phyloP scores from a whole-genome alignment of 495 filamentous ascomycete genomes.

The Penicillium ucsense region DNA sequence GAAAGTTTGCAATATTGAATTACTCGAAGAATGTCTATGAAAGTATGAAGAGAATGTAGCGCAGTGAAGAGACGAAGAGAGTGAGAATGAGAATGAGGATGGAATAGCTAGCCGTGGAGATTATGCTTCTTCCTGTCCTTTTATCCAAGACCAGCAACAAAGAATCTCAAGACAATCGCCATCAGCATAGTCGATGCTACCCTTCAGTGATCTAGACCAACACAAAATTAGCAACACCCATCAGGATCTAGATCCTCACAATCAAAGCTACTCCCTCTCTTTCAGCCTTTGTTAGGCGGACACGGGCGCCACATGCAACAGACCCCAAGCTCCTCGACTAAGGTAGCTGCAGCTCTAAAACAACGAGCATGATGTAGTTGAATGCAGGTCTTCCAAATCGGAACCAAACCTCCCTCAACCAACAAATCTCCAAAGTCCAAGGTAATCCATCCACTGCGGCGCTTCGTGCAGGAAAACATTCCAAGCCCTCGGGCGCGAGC shows the following conservation, averaged over 20 bases:
- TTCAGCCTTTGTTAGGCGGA: slow-evolving; percentile 1
- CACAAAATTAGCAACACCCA: slow-evolving; percentile 8
- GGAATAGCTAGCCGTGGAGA: too few species aligned
- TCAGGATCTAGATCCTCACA: slow-evolving; percentile 7
- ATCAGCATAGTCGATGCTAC: background rate
- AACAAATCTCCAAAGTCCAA: too few species aligned
- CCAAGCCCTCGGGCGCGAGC: slow-evolving; percentile 5
- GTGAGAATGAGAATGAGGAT: too few species aligned
- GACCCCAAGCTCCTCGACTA: background rate
- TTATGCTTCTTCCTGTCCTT: background rate
- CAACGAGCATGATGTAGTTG: background rate
- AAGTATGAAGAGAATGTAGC: too few species aligned
- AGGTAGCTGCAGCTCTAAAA: background rate
- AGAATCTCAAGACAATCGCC: background rate
- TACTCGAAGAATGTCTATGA: too few species aligned
- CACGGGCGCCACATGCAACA: slow-evolving; percentile 3
- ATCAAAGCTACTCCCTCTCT: background rate
- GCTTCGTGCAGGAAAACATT: slow-evolving; percentile 15
- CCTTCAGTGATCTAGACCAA: slow-evolving; percentile 8
- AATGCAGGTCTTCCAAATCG: too few species aligned
- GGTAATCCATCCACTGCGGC: slow-evolving; percentile 16
- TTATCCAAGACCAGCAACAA: slow-evolving; percentile 3
- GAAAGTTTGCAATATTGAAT: too few species aligned
- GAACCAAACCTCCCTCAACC: too few species aligned
- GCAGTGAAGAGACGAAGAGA: too few species aligned